These are phyloP conservation scores for Aspergillus uvarum DNA, from an alignment of 2,329 filamentous ascomycete genomes.

Conservation along the genomic window DNA sequence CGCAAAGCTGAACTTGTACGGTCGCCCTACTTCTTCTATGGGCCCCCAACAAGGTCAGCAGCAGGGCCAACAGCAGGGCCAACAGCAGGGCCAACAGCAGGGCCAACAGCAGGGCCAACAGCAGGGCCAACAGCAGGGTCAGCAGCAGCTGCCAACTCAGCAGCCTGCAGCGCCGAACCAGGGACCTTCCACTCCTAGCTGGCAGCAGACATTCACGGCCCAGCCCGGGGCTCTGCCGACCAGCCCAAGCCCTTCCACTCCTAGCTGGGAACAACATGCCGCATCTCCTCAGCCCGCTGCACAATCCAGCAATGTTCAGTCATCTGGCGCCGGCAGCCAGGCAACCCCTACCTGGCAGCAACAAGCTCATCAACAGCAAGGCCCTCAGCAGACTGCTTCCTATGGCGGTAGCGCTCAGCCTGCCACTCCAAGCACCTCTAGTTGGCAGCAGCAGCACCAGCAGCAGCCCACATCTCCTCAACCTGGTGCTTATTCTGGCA, in stretches of 20 bases:
- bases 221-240: neutral
- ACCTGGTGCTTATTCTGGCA: neutral
- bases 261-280: constrained; percentile 12
- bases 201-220: constrained; percentile 1
- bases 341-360: constrained; percentile 7
- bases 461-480: constrained; percentile 1
- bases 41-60: constrained; percentile 17
- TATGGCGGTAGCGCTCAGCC: neutral
- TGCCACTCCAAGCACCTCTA: constrained; percentile 6
- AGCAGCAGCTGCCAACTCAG: constrained; percentile 17
- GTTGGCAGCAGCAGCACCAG: constrained; percentile 6
- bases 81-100: constrained; percentile 17
- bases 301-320: neutral
- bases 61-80: constrained; percentile 13
- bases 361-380: neutral
- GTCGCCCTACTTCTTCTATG: constrained; percentile 29
- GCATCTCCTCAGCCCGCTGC: constrained; percentile 11
- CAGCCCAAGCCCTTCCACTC: constrained; percentile 7
- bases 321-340: constrained; percentile 2
- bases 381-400: constrained; percentile 9
- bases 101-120: constrained; percentile 10
- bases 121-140: constrained; percentile 18
- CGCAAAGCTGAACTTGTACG: constrained; percentile 36
- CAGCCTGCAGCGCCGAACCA: neutral
- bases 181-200: constrained; percentile 8